phyloP scores from a whole-genome alignment of 2,329 filamentous ascomycete species.

The Colletotrichum camelliae region DNA sequence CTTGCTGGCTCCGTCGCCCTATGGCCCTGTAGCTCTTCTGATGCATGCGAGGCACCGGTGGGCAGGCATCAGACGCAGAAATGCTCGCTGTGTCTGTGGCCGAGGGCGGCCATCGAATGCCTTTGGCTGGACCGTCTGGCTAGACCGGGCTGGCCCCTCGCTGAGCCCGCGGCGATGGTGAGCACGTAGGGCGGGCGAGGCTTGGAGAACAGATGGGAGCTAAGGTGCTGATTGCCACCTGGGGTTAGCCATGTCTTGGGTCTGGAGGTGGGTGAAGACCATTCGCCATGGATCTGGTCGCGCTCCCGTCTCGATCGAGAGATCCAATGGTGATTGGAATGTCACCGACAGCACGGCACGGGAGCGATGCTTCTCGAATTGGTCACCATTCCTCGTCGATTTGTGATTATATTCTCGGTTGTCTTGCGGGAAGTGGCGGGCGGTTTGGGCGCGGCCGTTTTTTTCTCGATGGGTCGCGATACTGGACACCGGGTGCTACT shows the following conservation, averaged over 20 bases:
- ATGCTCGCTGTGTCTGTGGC: not conserved
- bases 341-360: conserved; percentile 1
- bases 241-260: not conserved
- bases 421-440: not conserved
- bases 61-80: not conserved
- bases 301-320: not conserved
- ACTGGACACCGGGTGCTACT: not conserved
- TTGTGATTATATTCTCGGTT: not conserved
- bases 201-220: not conserved
- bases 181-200: conserved; percentile 2
- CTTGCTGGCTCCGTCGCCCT: not conserved
- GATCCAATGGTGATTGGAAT: not conserved
- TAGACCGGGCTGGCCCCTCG: not conserved
- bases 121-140: not conserved
- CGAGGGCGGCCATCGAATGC: not conserved
- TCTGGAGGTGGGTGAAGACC: not conserved
- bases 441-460: not conserved
- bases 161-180: not conserved
- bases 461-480: not conserved
- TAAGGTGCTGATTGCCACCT: not conserved
- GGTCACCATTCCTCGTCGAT: not conserved
- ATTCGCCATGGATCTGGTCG: not conserved
- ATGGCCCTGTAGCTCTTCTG: not conserved
- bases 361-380: not conserved
- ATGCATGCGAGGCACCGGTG: not conserved